Conservation (phyloP, 2,329 filamentous ascomycete genomes). For the Aspergillus bombycis region DNA sequence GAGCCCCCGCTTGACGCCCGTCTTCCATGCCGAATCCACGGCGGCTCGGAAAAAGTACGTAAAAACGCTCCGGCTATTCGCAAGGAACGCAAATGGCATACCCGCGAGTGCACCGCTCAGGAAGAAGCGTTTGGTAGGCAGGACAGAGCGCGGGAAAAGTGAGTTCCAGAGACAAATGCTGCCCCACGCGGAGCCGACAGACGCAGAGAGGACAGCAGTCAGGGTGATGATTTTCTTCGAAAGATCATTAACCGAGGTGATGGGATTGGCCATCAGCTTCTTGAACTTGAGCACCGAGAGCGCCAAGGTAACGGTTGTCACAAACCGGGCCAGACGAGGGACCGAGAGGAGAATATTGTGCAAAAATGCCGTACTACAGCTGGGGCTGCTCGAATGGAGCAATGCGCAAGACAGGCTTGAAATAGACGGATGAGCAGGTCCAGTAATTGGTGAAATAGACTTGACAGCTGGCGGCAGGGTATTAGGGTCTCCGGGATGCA, state of each 20-base stretch:
- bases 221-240: conserved; percentile 72
- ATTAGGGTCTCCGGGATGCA: conserved; percentile 72
- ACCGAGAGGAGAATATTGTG: conserved; percentile 86
- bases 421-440: conserved; percentile 84
- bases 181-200: conserved; percentile 86
- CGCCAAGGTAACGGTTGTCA: conserved; percentile 66
- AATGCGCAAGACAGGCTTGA: conserved; percentile 84
- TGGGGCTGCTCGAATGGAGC: conserved; percentile 84
- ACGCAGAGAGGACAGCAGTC: conserved; percentile 76
- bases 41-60: conserved; percentile 78
- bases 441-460: conserved; percentile 74
- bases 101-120: conserved; percentile 84
- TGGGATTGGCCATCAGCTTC: conserved; percentile 68
- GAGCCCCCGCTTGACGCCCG: conserved; percentile 86
- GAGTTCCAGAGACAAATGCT: conserved; percentile 86
- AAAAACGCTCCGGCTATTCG: conserved; percentile 64
- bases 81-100: conserved; percentile 74
- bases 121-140: conserved; percentile 87
- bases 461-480: conserved; percentile 65
- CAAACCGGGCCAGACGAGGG: conserved; percentile 73
- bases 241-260: conserved; percentile 67
- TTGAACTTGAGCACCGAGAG: conserved; percentile 72
- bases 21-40: conserved; percentile 85
- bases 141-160: conserved; percentile 71
- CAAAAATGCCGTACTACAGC: conserved; percentile 82